Conservation (phyloP, 108 stramenopile genomes). For the Fistulifera pelliculosa region DNA sequence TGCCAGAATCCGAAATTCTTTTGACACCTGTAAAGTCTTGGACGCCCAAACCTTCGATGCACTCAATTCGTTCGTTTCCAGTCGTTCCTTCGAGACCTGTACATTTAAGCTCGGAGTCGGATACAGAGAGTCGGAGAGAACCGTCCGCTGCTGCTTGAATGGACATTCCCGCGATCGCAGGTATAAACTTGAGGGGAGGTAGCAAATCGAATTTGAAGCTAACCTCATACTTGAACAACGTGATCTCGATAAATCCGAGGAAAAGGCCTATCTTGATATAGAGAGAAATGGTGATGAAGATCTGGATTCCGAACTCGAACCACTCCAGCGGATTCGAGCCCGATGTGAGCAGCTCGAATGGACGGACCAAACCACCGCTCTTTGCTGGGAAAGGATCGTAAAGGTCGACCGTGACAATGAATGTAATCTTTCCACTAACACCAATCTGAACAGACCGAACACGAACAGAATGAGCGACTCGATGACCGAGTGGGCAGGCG, state of each 20-base stretch:
- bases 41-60: no score
- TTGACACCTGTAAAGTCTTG: not conserved
- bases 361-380: conserved; percentile 21
- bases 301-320: conserved; percentile 18
- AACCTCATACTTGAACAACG: not conserved
- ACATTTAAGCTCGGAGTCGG: not conserved
- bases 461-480: no score
- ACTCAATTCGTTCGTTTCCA: not conserved
- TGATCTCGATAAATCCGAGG: conserved; percentile 4
- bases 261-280: conserved; percentile 17
- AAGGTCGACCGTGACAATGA: conserved; percentile 18
- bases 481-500: no score
- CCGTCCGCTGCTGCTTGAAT: not conserved
- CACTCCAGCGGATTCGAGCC: conserved; percentile 19
- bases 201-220: not conserved
- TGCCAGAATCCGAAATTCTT: not conserved
- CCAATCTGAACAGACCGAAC: conserved; percentile 10
- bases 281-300: not conserved
- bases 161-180: not conserved
- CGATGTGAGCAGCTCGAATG: conserved; percentile 16
- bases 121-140: not conserved
- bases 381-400: conserved; percentile 23
- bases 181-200: not conserved
- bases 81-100: not conserved
- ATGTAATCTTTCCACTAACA: conserved; percentile 12